Conservation (phyloP, 2,329 filamentous ascomycete genomes). For the Graphiopsis chlorocephala region DNA sequence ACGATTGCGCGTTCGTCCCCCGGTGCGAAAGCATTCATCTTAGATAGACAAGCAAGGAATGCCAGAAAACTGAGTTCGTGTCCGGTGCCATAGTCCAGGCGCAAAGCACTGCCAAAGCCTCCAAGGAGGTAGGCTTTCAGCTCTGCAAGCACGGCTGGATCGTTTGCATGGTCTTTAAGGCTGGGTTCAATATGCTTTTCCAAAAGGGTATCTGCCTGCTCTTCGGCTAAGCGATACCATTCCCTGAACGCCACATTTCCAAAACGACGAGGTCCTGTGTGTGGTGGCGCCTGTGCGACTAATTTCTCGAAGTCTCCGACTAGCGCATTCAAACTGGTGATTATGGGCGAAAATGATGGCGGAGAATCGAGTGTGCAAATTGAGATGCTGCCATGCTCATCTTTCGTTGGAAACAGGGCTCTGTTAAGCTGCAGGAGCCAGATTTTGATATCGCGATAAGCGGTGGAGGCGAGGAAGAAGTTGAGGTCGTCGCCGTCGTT, state of each 20-base stretch:
- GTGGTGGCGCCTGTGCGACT: conserved; percentile 76
- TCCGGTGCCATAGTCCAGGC: conserved; percentile 92
- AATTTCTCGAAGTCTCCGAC: conserved; percentile 63
- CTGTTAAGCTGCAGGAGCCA: conserved; percentile 90
- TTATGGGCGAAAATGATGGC: conserved; percentile 44
- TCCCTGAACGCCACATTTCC: conserved; percentile 87
- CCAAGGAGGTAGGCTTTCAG: conserved; percentile 77
- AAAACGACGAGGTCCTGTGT: conserved; percentile 81
- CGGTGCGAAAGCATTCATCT: conserved; percentile 73
- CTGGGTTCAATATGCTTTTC: conserved; percentile 19
- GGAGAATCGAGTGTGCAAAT: conserved; percentile 47
- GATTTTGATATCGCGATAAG: conserved; percentile 81
- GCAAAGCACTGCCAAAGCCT: conserved; percentile 80
- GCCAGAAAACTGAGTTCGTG: conserved; percentile 94
- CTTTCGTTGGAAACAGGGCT: conserved; percentile 71
- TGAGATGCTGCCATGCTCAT: conserved; percentile 32
- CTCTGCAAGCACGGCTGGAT: conserved; percentile 49
- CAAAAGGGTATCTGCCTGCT: conserved; percentile 52
- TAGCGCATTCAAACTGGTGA: conserved; percentile 64
- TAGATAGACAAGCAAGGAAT: conserved; percentile 88
- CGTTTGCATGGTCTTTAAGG: conserved; percentile 35
- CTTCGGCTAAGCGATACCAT: conserved; percentile 72
- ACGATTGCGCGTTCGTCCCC: conserved; percentile 75
- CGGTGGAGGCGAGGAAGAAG: conserved; percentile 74
- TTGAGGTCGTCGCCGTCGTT: conserved; percentile 78